These are phyloP conservation scores for Elongisporangium undulatum DNA, from an alignment of 352 stramenopile species.

Conservation along the genomic window DNA sequence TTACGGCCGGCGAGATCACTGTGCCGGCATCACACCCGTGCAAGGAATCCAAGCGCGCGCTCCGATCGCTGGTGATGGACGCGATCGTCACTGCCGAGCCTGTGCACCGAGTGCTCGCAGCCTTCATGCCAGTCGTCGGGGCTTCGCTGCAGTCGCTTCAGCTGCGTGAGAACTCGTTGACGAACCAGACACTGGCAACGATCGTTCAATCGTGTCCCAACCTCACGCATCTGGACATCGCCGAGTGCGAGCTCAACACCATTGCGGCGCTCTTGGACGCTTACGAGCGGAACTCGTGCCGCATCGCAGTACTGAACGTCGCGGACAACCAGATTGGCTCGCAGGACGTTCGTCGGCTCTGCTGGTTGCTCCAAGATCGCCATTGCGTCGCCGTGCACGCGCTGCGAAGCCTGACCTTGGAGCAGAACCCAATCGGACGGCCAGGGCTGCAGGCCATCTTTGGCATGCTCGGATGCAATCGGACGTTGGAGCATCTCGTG, in stretches of 20 bases:
- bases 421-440: slow-evolving; percentile 26
- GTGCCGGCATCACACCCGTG: not conserved
- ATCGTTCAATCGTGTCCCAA: slow-evolving; percentile 31
- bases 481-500: slow-evolving; percentile 19
- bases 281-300: slow-evolving; percentile 15
- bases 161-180: slow-evolving; percentile 24
- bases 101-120: slow-evolving; percentile 11
- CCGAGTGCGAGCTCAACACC: slow-evolving; percentile 26
- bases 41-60: not conserved
- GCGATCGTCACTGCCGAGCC: slow-evolving; percentile 13
- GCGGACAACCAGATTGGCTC: slow-evolving; percentile 28
- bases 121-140: slow-evolving; percentile 16
- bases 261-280: slow-evolving; percentile 22
- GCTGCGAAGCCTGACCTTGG: slow-evolving; percentile 25
- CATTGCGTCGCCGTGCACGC: slow-evolving; percentile 8
- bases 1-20: not conserved
- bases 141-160: slow-evolving; percentile 20
- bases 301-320: slow-evolving; percentile 26
- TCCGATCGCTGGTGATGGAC: slow-evolving; percentile 30
- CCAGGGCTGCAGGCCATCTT: slow-evolving; percentile 14
- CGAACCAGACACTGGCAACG: slow-evolving; percentile 8
- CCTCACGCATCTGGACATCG: slow-evolving; percentile 29
- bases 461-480: slow-evolving; percentile 12
- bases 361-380: slow-evolving; percentile 15
- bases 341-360: slow-evolving; percentile 20